Percentiles rank a stretch among this genome's conserved stretches.
These are phyloP conservation scores for Zasmidium cellare DNA, from an alignment of 2,329 filamentous ascomycete genomes.

Conservation along the genomic window DNA sequence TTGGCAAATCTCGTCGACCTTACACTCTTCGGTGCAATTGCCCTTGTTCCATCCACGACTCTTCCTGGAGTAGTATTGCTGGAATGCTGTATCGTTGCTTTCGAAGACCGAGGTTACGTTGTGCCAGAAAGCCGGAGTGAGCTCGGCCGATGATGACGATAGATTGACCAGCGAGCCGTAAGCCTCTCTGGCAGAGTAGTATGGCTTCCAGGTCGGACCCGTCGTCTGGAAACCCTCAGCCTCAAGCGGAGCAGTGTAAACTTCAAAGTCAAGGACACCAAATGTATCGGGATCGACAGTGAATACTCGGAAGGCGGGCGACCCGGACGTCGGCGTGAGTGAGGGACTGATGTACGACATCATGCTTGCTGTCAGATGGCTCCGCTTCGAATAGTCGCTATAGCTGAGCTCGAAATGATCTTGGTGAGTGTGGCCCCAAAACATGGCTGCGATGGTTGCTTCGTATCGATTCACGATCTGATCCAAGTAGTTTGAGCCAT, in stretches of 20 bases:
- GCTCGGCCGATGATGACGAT: slow-evolving; percentile 41
- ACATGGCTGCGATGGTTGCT: slow-evolving; percentile 56
- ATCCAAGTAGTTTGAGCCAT: slow-evolving; percentile 41
- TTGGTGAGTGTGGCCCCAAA: slow-evolving; percentile 58
- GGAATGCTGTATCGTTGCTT: slow-evolving; percentile 45
- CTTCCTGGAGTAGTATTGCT: slow-evolving; percentile 50
- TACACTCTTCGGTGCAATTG: slow-evolving; percentile 47
- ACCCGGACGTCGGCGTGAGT: slow-evolving; percentile 56
- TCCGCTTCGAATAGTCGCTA: slow-evolving; percentile 46
- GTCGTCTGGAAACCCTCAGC: slow-evolving; percentile 42
- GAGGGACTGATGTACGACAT: slow-evolving; percentile 58
- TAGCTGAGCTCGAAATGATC: slow-evolving; percentile 61
- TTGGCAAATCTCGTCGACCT: slow-evolving; percentile 51
- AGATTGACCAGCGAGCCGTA: slow-evolving; percentile 48
- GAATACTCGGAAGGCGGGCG: slow-evolving; percentile 61
- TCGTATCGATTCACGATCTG: slow-evolving; percentile 49
- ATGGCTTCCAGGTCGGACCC: slow-evolving; percentile 55
- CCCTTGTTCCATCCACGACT: slow-evolving; percentile 48
- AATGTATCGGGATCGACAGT: slow-evolving; percentile 59
- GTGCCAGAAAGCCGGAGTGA: slow-evolving; percentile 62
- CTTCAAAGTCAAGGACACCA: slow-evolving; percentile 54
- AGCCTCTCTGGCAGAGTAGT: slow-evolving; percentile 58
- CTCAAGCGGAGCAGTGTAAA: slow-evolving; percentile 56
- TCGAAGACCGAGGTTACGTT: slow-evolving; percentile 55
- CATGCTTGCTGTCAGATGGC: slow-evolving; percentile 46